phyloP scores from a whole-genome alignment of 2,329 filamentous ascomycete species.

The Clonostachys rhizophaga region DNA sequence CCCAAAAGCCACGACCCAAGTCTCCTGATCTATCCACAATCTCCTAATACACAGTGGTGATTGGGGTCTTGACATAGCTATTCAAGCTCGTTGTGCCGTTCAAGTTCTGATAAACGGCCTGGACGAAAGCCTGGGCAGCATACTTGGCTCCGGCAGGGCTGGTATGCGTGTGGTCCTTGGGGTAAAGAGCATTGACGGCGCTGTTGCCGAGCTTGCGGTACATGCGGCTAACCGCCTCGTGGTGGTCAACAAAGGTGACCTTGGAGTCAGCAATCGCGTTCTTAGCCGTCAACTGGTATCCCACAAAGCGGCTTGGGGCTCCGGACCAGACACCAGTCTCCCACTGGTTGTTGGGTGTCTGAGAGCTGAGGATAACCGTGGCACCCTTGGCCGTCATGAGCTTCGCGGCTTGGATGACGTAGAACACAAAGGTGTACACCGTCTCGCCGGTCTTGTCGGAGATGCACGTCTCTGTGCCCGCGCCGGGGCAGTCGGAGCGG shows the following conservation, averaged over 20 bases:
- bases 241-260: slow-evolving; percentile 55
- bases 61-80: slow-evolving; percentile 12
- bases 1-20: no score
- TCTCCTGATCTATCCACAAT: no score
- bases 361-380: slow-evolving; percentile 52
- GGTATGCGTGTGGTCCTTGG: slow-evolving; percentile 60
- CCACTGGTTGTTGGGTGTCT: slow-evolving; percentile 56
- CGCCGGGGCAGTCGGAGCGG: slow-evolving; percentile 53
- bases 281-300: slow-evolving; percentile 40
- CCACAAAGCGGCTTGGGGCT: slow-evolving; percentile 46
- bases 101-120: slow-evolving; percentile 18
- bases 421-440: slow-evolving; percentile 56
- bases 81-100: slow-evolving; percentile 18
- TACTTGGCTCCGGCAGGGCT: slow-evolving; percentile 48
- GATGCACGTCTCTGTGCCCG: slow-evolving; percentile 46
- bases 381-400: slow-evolving; percentile 52
- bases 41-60: slow-evolving; percentile 6
- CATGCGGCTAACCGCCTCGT: slow-evolving; percentile 49
- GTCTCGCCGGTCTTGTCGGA: slow-evolving; percentile 29
- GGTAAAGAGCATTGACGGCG: slow-evolving; percentile 48
- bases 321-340: slow-evolving; percentile 48
- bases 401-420: slow-evolving; percentile 52
- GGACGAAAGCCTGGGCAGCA: slow-evolving; percentile 48
- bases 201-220: slow-evolving; percentile 43
- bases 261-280: slow-evolving; percentile 27